Conservation (phyloP, 1,139 yeast genomes). For the Geotrichum aggregatum region DNA sequence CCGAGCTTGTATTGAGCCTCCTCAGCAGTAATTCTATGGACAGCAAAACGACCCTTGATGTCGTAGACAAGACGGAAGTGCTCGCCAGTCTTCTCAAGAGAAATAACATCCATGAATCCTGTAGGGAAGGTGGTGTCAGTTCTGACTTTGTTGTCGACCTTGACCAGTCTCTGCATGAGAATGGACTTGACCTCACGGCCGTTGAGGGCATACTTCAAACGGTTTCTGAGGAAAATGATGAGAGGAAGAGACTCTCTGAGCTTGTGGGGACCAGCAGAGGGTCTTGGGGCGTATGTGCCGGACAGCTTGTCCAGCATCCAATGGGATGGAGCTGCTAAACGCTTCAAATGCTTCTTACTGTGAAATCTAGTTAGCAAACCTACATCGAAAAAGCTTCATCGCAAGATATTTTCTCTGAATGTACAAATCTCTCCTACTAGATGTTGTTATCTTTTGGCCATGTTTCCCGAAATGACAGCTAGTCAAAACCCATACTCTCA, state of each 20-base stretch:
- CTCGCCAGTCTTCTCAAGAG: slow-evolving; percentile 97
- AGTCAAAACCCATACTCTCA: neutral
- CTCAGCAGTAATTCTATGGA: slow-evolving; percentile 98
- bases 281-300: slow-evolving; percentile 99
- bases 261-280: slow-evolving; percentile 99
- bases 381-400: neutral
- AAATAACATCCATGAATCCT: slow-evolving; percentile 98
- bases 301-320: slow-evolving; percentile 99
- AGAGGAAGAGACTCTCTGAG: slow-evolving; percentile 98
- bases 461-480: neutral
- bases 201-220: slow-evolving; percentile 98
- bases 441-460: neutral
- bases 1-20: slow-evolving; percentile 97
- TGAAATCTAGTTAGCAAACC: slow-evolving; percentile 3
- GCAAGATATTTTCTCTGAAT: neutral
- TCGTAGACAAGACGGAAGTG: slow-evolving; percentile 98
- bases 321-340: slow-evolving; percentile 99
- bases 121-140: slow-evolving; percentile 98
- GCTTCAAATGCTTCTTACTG: slow-evolving; percentile 93
- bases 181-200: slow-evolving; percentile 99
- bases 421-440: neutral
- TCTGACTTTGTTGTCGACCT: slow-evolving; percentile 99
- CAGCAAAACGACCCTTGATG: slow-evolving; percentile 97
- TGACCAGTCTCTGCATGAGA: slow-evolving; percentile 98
- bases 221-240: slow-evolving; percentile 97